A percentile compares a stretch with the other conserved stretches of the same genome.
These are phyloP conservation scores for Apodospora peruviana DNA, from an alignment of 495 filamentous ascomycete genomes.

Conservation along the genomic window DNA sequence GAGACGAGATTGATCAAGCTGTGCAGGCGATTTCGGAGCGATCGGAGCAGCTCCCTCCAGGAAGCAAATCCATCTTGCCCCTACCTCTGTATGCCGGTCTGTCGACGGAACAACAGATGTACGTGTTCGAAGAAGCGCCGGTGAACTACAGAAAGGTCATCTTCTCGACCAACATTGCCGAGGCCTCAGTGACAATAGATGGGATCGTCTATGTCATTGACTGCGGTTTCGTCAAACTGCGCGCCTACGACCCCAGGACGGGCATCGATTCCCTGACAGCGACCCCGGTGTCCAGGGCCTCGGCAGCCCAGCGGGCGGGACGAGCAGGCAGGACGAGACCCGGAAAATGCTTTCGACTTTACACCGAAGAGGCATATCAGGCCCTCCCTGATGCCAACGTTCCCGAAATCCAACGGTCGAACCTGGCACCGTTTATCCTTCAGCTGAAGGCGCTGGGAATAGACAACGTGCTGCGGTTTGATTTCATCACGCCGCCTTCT, in stretches of 20 bases:
- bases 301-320: conserved; percentile 86
- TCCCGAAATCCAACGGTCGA: conserved; percentile 90
- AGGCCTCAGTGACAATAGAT: conserved; percentile 91
- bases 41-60: conserved; percentile 64
- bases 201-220: conserved; percentile 92
- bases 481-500: conserved; percentile 83
- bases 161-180: conserved; percentile 92
- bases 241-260: conserved; percentile 79
- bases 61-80: conserved; percentile 63
- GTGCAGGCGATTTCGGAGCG: conserved; percentile 76
- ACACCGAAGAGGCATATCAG: conserved; percentile 72
- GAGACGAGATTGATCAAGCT: conserved; percentile 86
- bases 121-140: conserved; percentile 83
- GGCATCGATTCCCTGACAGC: conserved; percentile 91
- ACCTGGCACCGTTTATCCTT: conserved; percentile 83
- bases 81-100: conserved; percentile 87
- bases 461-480: conserved; percentile 89
- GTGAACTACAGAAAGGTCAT: conserved; percentile 87
- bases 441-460: conserved; percentile 96
- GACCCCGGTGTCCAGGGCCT: conserved; percentile 84
- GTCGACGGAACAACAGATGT: conserved; percentile 83
- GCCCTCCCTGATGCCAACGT: conserved; percentile 67
- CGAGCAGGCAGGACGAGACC: conserved; percentile 87
- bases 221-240: conserved; percentile 84
- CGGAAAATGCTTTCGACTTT: conserved; percentile 92